Evolutionary conservation across 2,329 filamentous ascomycete species (phyloP).

Genomic region (Phyllosticta citriasiana): DNA sequence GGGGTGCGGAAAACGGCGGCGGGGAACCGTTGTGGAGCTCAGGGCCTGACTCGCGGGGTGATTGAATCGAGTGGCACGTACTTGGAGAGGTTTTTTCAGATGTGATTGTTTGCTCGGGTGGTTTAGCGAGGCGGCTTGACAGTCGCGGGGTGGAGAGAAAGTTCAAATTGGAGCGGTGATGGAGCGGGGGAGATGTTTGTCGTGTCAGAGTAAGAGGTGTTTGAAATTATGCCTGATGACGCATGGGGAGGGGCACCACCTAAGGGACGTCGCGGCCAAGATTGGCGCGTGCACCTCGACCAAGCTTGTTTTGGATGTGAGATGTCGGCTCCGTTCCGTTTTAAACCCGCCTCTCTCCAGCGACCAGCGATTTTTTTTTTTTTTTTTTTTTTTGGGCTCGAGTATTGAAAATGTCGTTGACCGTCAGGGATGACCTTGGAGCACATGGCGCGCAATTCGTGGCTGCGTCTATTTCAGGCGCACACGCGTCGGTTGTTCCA

Average conservation of each 20-base stretch:
- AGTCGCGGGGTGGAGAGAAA: background rate
- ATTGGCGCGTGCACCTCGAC: background rate
- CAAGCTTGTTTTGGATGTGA: background rate
- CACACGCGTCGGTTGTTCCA: background rate
- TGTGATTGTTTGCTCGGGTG: background rate
- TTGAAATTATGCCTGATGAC: background rate
- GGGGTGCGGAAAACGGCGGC: background rate
- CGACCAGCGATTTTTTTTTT: too few relatives aligned
- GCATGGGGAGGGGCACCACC: background rate
- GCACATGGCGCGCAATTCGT: too few relatives aligned
- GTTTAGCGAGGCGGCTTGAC: background rate
- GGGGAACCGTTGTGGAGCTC: background rate
- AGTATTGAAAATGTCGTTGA: background rate
- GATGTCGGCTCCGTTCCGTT: background rate
- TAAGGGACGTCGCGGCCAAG: background rate
- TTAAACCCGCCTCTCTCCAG: background rate
- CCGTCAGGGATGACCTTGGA: background rate
- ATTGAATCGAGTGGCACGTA: background rate
- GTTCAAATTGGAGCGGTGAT: background rate
- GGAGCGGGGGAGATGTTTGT: background rate
- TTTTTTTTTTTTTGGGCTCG: background rate
- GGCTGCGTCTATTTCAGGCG: background rate
- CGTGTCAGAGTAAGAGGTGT: background rate
- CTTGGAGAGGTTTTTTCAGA: background rate
- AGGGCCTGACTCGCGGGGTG: background rate